phyloP scores from a whole-genome alignment of 495 filamentous ascomycete genomes.

The Lasiosphaeria hispida region DNA sequence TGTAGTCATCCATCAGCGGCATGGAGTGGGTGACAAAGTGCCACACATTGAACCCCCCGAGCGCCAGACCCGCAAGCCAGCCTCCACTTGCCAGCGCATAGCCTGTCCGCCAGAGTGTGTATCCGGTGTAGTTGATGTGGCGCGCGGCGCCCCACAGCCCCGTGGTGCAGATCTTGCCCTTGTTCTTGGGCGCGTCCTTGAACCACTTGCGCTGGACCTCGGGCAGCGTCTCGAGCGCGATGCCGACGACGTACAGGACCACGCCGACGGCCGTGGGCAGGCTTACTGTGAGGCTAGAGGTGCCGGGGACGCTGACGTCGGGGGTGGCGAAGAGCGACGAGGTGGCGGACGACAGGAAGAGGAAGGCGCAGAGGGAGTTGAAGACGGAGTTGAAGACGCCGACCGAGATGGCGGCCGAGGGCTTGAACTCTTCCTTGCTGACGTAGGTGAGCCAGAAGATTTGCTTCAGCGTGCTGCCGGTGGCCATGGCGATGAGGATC shows the following conservation, averaged over 20 bases:
- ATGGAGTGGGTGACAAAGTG: slow-evolving; percentile 49
- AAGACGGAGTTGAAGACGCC: slow-evolving; percentile 44
- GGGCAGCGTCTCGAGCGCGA: slow-evolving; percentile 46
- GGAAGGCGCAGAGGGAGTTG: slow-evolving; percentile 47
- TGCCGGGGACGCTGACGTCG: slow-evolving; percentile 10
- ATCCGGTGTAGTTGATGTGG: slow-evolving; percentile 61
- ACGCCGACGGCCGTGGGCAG: slow-evolving; percentile 42
- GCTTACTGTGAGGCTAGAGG: slow-evolving; percentile 1
- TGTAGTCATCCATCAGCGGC: slow-evolving; percentile 51
- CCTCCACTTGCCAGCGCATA: slow-evolving; percentile 51
- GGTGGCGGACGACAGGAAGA: slow-evolving; percentile 41
- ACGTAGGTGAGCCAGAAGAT: slow-evolving; percentile 43
- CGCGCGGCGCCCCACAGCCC: slow-evolving; percentile 53
- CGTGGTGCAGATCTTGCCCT: slow-evolving; percentile 51
- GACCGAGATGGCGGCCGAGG: slow-evolving; percentile 33
- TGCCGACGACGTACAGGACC: slow-evolving; percentile 44
- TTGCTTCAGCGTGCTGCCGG: slow-evolving; percentile 51
- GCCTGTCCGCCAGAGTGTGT: slow-evolving; percentile 54
- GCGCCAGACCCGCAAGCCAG: slow-evolving; percentile 37
- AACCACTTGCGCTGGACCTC: slow-evolving; percentile 55
- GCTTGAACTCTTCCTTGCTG: slow-evolving; percentile 44
- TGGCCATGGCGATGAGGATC: slow-evolving; percentile 49
- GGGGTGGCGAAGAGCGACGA: slow-evolving; percentile 33
- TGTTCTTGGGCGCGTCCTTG: slow-evolving; percentile 51
- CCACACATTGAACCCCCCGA: slow-evolving; percentile 40